Evolutionary conservation across 441 rosid genomes (phyloP), one percentile per base, ranked within the genome.

Genomic region (Euphorbia celastroides): DNA sequence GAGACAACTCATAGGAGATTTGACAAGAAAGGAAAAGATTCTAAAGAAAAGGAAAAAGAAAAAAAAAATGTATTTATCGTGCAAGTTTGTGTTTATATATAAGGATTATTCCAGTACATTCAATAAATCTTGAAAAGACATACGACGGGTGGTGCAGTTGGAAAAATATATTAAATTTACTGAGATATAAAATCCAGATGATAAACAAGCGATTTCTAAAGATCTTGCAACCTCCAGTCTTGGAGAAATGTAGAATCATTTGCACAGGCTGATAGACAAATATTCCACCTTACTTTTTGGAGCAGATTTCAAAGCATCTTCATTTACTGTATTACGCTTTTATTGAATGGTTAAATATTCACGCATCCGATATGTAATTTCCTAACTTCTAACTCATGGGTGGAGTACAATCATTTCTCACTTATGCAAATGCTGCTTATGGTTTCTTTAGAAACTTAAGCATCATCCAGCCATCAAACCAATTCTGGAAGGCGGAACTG

Each of bases 401-500:
- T 52, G 31, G 44, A 54, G 28, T 31, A 57, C 27, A 28, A 66
- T 54, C 30, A 60, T 62, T 20, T 69, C 61, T 73, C 50, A 75
- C 72, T 74, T 38, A 58, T 50, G 62, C 30, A 0, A 48, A 20
- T 70, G 28, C 59, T 20, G 28, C 25, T 65, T 28, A n/a, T 59
- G 11, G 70, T 67, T 60, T 36, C 73, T 68, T 55, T 68, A 93
- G 97, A 91, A 85, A 86, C 82, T 93, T 42, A 93, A 93, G 76
- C 96, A 85, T 78, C 99, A 93, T 82, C 96, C 99, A 68, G 83
- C 89, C 69, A 89, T 93, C 75, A 88, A 82, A 81, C 66, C 84
- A 14, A 74, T 86, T 75, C 78, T 93, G 69, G 95, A 93, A 81
- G 99, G 97, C 68, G 99, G 97, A 57, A 85, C 81, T 46, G 93